Conservation (phyloP, 768 basidiomycete species). For the Mycena polygramma region DNA sequence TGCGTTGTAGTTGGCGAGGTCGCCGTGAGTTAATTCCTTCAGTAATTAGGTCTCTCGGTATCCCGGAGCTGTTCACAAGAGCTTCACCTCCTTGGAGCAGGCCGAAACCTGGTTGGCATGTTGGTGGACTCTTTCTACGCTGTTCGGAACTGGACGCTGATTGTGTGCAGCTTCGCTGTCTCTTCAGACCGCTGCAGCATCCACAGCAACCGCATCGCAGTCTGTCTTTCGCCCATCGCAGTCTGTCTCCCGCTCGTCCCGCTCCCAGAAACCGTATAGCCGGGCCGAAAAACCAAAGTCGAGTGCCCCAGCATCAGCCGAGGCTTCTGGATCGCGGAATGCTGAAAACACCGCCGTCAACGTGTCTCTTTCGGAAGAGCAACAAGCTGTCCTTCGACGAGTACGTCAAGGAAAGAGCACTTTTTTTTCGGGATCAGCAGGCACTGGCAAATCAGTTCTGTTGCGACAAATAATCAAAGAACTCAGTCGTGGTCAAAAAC, state of each 20-base stretch:
- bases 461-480: conserved; percentile 78
- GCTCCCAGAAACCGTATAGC: conserved; percentile 20
- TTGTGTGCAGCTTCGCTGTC: conserved; percentile 17
- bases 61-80: conserved; percentile 65
- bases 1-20: background rate
- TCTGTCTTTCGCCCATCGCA: background rate
- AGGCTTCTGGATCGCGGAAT: background rate
- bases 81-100: conserved; percentile 57
- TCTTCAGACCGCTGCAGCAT: conserved; percentile 16
- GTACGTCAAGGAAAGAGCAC: conserved; percentile 75
- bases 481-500: conserved; percentile 48
- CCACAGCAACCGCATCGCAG: conserved; percentile 6
- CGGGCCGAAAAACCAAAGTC: background rate
- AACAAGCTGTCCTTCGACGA: conserved; percentile 59
- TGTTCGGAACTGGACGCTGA: background rate
- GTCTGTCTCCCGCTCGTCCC: background rate
- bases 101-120: conserved; percentile 68
- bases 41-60: conserved; percentile 63
- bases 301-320: background rate
- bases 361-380: conserved; percentile 65
- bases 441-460: conserved; percentile 88
- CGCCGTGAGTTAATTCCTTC: background rate
- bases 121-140: conserved; percentile 28
- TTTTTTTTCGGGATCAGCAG: conserved; percentile 91
- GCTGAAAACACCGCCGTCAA: conserved; percentile 28